Evolutionary conservation across 208 protist species (phyloP).

Genomic region (Tritrichomonas musculus): DNA sequence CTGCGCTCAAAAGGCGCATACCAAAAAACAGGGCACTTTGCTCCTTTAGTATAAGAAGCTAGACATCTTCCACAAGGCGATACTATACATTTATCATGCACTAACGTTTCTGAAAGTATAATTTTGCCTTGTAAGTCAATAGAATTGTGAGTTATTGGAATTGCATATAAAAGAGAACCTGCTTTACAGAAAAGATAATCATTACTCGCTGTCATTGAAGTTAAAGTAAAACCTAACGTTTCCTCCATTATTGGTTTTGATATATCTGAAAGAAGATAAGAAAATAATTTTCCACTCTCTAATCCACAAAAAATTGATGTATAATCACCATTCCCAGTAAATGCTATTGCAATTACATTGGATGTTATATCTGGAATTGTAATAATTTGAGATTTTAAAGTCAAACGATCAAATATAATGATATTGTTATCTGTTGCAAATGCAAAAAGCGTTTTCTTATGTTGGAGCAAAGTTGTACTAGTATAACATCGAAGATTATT

Average conservation of each 20-base stretch:
- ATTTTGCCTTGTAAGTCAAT: neutral
- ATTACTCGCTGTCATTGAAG: neutral
- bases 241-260: neutral
- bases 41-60: neutral
- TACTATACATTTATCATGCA: neutral
- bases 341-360: neutral
- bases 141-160: neutral
- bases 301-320: neutral
- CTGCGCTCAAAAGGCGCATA: neutral
- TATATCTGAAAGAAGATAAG: neutral
- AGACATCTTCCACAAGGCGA: neutral
- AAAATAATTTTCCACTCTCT: neutral
- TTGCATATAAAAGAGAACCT: neutral
- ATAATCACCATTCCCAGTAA: neutral
- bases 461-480: neutral
- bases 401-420: neutral
- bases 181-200: neutral
- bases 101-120: neutral
- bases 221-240: neutral
- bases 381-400: neutral
- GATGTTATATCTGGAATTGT: neutral
- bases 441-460: neutral
- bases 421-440: neutral
- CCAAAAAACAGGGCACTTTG: neutral
- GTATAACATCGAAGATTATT: neutral